These are phyloP conservation scores for Backusella australiensis DNA, from an alignment of 192 early-diverging fungal genomes.

Conservation along the genomic window DNA sequence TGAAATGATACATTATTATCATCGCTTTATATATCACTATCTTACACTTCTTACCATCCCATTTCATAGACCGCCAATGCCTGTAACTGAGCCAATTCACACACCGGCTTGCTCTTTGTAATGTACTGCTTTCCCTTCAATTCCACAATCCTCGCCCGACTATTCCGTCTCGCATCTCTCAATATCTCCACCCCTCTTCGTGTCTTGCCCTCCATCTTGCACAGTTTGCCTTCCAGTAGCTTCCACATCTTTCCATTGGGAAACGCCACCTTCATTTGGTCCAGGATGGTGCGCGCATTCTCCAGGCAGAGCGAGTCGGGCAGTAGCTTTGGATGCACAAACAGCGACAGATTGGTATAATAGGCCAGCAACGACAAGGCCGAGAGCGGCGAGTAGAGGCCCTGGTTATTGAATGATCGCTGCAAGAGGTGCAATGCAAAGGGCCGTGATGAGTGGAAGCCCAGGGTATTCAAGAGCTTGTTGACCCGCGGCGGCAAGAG, in stretches of 20 bases:
- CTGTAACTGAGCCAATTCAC: conserved; percentile 26
- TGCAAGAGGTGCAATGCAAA: conserved; percentile 36
- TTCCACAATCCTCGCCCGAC: not conserved
- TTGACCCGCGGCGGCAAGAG: conserved; percentile 34
- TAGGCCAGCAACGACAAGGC: conserved; percentile 27
- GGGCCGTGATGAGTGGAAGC: conserved; percentile 33
- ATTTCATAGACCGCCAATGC: conserved; percentile 34
- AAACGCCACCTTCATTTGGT: conserved; percentile 26
- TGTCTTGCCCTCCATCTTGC: conserved; percentile 26
- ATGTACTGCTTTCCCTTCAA: not conserved
- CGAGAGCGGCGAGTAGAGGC: conserved; percentile 24
- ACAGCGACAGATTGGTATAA: conserved; percentile 35
- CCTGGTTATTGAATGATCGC: conserved; percentile 20
- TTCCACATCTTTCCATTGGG: conserved; percentile 31
- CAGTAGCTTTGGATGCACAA: conserved; percentile 24
- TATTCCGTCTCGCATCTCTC: conserved; percentile 19
- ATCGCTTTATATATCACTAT: too few relatives aligned
- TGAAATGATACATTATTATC: too few relatives aligned
- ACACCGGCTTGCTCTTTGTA: conserved; percentile 10
- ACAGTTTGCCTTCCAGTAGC: conserved; percentile 31
- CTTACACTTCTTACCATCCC: conserved; percentile 28
- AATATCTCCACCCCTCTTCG: conserved; percentile 21
- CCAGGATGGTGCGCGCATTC: conserved; percentile 17
- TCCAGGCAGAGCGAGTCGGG: conserved; percentile 24
- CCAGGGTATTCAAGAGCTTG: conserved; percentile 30